Base-by-base conservation (phyloP, 352 stramenopile species). In the Pythium aquatile region DNA sequence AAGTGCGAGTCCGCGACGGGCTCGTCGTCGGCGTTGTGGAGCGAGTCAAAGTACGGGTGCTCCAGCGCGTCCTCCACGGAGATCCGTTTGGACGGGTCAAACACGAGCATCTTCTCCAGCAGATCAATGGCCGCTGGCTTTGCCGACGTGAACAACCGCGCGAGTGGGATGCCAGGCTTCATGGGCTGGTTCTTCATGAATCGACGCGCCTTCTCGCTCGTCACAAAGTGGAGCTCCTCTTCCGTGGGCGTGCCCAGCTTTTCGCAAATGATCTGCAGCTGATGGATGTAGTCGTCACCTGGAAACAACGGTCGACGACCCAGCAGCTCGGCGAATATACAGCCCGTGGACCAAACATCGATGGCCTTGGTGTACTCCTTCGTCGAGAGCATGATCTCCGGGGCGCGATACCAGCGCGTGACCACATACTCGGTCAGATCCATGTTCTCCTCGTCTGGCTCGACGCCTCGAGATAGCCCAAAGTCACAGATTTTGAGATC, bases 271-370 rank as follows among this genome's bases (percentile, higher is more conserved):
- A 98, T 94, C 76, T 97, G 88, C 49, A 99, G 93, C 78, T 99
- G 97, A 76, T 99, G 93, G 75, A 99, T 99, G 76, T 99, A 99
- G 76, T 99, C 97, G 58, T 99, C 94, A 1, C 93, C 93, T 6
- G 90, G 93, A 48, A 98, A 98, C n/a, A 98, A 78, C 47, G 90
- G 89, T 51, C 96, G 97, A 46, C 88, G 79, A 11, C 84, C 86
- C 1, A 98, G 76, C 33, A 98, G 66, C 69, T 98, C 93, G n/a
- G 89, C 91, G 52, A 98, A 97, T 69, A 98, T 98, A 75, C 94
- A 98, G 5, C 94, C 94, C 3, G 82, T 91, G 14, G 87, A 95
- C 96, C 96, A 99, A 66, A 99, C 87, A 73, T 99, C 96, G 68
- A 99, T 97, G 17, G 92, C 87, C 70, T 99, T 98, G 24, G 91